These are phyloP conservation scores for Ceratocystis diversiconidia DNA, from an alignment of 2,329 filamentous ascomycete genomes.

Conservation along the genomic window DNA sequence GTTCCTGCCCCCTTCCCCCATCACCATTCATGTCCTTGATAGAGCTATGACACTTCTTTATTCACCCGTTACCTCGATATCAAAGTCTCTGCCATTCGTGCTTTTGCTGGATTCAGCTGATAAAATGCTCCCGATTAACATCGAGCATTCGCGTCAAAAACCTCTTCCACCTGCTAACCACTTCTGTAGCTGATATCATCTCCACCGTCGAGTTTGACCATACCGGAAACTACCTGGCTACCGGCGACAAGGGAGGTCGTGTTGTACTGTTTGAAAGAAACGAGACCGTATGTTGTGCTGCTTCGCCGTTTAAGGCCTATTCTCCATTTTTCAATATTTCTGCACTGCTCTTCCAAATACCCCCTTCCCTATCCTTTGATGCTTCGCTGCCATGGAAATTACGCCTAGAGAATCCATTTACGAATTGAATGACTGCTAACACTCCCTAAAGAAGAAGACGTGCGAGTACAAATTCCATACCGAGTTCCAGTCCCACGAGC, in stretches of 20 bases:
- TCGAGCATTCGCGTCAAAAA: neutral
- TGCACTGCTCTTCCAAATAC: neutral
- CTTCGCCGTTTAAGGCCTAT: slow-evolving; percentile 5
- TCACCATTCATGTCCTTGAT: neutral
- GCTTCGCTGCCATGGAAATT: too few relatives aligned
- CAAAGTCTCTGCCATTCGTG: neutral
- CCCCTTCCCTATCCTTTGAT: neutral
- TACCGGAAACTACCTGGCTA: slow-evolving; percentile 77
- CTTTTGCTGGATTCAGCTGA: neutral
- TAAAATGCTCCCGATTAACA: neutral
- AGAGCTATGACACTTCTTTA: neutral
- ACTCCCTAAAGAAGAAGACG: slow-evolving; percentile 71
- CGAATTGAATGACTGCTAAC: slow-evolving; percentile 24
- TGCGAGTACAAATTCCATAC: slow-evolving; percentile 99
- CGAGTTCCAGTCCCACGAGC: slow-evolving; percentile 98
- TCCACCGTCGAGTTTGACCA: slow-evolving; percentile 85
- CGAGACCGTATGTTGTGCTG: slow-evolving; percentile 58
- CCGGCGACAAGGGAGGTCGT: slow-evolving; percentile 76
- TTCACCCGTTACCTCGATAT: neutral
- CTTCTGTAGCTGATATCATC: slow-evolving; percentile 62
- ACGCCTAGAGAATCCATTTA: neutral
- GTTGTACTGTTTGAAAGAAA: slow-evolving; percentile 85
- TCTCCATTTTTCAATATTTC: neutral
- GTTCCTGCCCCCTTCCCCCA: neutral
- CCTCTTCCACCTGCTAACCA: slow-evolving; percentile 2